Evolutionary conservation across 2,329 filamentous ascomycete species (phyloP).

Genomic region (Penicillium freii): DNA sequence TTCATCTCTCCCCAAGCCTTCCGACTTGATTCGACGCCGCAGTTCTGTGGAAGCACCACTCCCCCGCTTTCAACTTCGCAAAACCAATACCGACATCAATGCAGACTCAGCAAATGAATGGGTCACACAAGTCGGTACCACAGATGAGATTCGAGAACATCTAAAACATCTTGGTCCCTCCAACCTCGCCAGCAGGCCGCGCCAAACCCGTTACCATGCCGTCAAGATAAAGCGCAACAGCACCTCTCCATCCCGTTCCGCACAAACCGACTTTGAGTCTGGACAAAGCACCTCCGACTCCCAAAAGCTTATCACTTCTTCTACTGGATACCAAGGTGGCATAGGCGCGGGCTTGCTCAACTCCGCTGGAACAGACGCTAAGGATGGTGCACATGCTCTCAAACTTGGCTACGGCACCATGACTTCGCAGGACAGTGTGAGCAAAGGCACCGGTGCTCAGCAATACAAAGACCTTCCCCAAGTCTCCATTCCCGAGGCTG

Average conservation of each 20-base stretch:
- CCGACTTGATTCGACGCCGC: conserved; percentile 30
- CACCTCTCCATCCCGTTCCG: conserved; percentile 33
- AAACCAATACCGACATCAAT: conserved; percentile 32
- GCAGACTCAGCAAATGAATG: conserved; percentile 28
- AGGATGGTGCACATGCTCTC: conserved; percentile 64
- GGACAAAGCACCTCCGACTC: conserved; percentile 45
- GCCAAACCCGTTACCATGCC: conserved; percentile 59
- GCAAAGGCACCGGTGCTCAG: conserved; percentile 22
- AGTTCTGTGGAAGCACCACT: conserved; percentile 38
- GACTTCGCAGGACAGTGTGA: conserved; percentile 26
- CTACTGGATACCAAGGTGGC: conserved; percentile 49
- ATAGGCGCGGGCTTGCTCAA: conserved; percentile 55
- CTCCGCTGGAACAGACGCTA: conserved; percentile 57
- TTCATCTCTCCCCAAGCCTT: conserved; percentile 23
- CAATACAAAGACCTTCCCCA: conserved; percentile 27
- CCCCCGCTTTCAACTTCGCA: conserved; percentile 43
- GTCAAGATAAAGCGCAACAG: conserved; percentile 65
- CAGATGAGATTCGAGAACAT: conserved; percentile 58
- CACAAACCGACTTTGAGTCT: conserved; percentile 37
- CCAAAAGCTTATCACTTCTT: conserved; percentile 26
- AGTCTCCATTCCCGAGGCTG: conserved; percentile 33
- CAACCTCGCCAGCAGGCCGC: conserved; percentile 60
- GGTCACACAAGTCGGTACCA: conserved; percentile 50
- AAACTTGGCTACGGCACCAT: conserved; percentile 56
- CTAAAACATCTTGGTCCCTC: conserved; percentile 64